phyloP scores from a whole-genome alignment of 2,329 filamentous ascomycete genomes.

The Penicillium sp. region DNA sequence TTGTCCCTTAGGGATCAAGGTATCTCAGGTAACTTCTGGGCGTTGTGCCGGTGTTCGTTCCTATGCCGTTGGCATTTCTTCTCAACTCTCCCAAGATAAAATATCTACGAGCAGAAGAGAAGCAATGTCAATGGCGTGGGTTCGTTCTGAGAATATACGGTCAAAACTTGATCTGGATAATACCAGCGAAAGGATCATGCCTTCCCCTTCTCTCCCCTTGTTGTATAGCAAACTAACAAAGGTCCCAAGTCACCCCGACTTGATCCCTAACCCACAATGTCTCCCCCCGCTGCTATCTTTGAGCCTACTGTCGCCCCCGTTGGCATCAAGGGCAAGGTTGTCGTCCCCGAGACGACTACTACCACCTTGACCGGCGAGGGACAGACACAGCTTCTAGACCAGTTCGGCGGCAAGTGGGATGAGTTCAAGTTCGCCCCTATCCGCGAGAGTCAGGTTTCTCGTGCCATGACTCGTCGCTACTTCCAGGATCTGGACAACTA shows the following conservation, averaged over 20 bases:
- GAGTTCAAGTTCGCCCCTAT: constrained; percentile 81
- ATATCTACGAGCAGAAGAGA: neutral
- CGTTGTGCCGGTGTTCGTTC: constrained; percentile 67
- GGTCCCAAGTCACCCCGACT: constrained; percentile 25
- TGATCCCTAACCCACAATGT: constrained; percentile 61
- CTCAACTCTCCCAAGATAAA: neutral
- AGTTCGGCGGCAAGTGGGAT: constrained; percentile 77
- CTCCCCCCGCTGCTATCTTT: constrained; percentile 72
- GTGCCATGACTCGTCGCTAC: constrained; percentile 92
- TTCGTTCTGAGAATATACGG: constrained; percentile 78
- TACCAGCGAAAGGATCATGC: constrained; percentile 99
- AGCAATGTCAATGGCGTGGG: constrained; percentile 16
- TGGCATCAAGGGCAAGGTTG: constrained; percentile 46
- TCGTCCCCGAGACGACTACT: constrained; percentile 47
- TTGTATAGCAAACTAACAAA: constrained; percentile 41
- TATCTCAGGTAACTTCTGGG: constrained; percentile 51
- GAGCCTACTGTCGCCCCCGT: constrained; percentile 45
- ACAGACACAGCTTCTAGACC: constrained; percentile 59
- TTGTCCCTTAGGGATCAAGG: constrained; percentile 47
- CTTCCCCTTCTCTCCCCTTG: constrained; percentile 52
- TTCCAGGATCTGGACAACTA: constrained; percentile 86
- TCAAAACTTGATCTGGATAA: constrained; percentile 97
- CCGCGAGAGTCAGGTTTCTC: constrained; percentile 87
- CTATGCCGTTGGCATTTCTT: constrained; percentile 21
- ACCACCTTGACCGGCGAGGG: constrained; percentile 37